Evolutionary conservation across 371 early-diverging fungal species (phyloP).

Genomic region (Nosema granulosis): DNA sequence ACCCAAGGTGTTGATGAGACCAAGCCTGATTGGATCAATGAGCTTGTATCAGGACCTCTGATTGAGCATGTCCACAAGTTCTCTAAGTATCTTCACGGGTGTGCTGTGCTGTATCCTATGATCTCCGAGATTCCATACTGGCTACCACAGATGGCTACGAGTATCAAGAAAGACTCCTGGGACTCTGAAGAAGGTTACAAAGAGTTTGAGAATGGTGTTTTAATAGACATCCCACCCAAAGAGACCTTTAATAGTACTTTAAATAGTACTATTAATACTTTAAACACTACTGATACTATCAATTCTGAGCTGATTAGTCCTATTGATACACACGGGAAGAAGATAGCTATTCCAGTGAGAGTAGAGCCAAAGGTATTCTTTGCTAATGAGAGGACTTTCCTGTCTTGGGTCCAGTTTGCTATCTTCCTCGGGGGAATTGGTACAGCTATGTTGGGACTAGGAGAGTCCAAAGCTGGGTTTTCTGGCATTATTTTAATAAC

Average conservation of each 20-base stretch:
- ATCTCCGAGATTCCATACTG: conserved; percentile 90
- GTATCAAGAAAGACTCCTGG: conserved; percentile 57
- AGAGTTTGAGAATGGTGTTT: conserved; percentile 29
- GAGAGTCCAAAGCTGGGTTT: conserved; percentile 55
- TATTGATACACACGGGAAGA: conserved; percentile 41
- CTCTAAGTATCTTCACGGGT: conserved; percentile 93
- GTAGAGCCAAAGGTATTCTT: conserved; percentile 98
- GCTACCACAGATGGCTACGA: conserved; percentile 79
- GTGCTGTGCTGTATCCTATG: conserved; percentile 80
- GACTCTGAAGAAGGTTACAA: conserved; percentile 9
- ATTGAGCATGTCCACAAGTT: conserved; percentile 94
- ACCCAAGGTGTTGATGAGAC: conserved; percentile 77
- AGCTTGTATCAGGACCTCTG: conserved; percentile 78
- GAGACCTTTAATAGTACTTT: too few species aligned
- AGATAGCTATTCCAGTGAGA: conserved; percentile 69
- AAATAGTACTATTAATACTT: conserved; percentile 12
- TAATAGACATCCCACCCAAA: conserved; percentile 72
- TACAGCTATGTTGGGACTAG: conserved; percentile 67
- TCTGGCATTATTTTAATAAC: conserved; percentile 72
- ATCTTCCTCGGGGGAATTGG: conserved; percentile 69
- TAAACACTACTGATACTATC: conserved; percentile 29
- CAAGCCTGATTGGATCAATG: conserved; percentile 85
- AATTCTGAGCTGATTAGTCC: conserved; percentile 20
- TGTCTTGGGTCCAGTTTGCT: conserved; percentile 77
- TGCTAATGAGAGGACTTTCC: conserved; percentile 96